Conservation (phyloP, 192 early-diverging fungal genomes). For the Linderina pennispora region DNA sequence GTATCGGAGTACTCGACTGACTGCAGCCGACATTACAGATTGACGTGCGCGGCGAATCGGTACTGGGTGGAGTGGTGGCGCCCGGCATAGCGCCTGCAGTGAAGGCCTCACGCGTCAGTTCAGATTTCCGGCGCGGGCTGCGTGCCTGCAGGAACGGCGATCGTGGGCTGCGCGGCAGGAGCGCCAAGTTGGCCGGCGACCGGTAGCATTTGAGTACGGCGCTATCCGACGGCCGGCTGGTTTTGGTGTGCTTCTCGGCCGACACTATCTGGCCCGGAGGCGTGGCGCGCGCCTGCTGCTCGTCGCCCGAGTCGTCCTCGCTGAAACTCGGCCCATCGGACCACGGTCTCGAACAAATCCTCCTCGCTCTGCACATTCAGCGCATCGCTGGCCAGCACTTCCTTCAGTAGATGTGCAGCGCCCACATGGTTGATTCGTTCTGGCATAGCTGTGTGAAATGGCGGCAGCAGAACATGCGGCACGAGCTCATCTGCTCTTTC, state of each 20-base stretch:
- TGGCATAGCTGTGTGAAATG: conserved; percentile 32
- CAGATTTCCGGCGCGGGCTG: conserved; percentile 17
- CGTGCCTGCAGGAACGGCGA: too few species aligned
- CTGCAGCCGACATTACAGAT: too few species aligned
- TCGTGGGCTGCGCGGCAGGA: conserved; percentile 23
- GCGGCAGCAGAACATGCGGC: conserved; percentile 28
- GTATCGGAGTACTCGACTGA: neutral
- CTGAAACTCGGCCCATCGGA: conserved; percentile 34
- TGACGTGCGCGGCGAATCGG: too few species aligned
- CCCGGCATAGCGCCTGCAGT: conserved; percentile 6
- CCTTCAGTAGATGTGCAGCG: conserved; percentile 26
- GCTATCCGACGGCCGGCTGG: conserved; percentile 7
- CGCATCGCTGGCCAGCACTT: conserved; percentile 31
- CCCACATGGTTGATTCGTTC: conserved; percentile 25
- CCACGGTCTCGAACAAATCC: conserved; percentile 33
- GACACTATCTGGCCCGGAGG: conserved; percentile 6
- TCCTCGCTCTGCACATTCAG: conserved; percentile 38
- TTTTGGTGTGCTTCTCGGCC: conserved; percentile 20
- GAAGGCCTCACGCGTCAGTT: conserved; percentile 34
- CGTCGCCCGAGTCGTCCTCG: conserved; percentile 12
- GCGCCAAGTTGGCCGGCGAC: conserved; percentile 30
- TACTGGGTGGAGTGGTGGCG: too few species aligned
- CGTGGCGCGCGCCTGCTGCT: neutral
- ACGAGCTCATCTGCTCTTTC: conserved; percentile 15
- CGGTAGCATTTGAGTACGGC: conserved; percentile 41